Evolutionary conservation across 768 basidiomycete genomes (phyloP).

Genomic region (Tubosaeta brunneosetosa): DNA sequence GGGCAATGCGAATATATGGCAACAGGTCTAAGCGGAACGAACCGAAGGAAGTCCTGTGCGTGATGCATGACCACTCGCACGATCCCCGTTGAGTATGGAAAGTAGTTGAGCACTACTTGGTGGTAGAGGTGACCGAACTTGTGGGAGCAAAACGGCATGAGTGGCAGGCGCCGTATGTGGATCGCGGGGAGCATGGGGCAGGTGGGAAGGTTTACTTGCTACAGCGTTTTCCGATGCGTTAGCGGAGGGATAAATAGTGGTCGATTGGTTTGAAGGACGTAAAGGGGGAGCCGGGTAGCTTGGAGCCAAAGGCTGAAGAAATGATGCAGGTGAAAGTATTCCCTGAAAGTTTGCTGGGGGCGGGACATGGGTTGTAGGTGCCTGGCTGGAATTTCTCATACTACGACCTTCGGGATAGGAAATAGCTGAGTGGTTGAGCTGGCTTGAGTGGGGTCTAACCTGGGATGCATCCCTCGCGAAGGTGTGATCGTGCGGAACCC

Average conservation of each 20-base stretch:
- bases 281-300: conserved; percentile 18
- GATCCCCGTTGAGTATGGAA: conserved; percentile 34
- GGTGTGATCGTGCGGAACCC: conserved; percentile 6
- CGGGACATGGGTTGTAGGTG: background rate
- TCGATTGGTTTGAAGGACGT: conserved; percentile 10
- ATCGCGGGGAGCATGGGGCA: conserved; percentile 11
- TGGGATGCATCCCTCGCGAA: conserved; percentile 35
- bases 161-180: conserved; percentile 9
- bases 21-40: conserved; percentile 23
- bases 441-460: conserved; percentile 46
- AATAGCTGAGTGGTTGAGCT: conserved; percentile 34
- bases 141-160: conserved; percentile 10
- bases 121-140: conserved; percentile 14
- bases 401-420: conserved; percentile 9
- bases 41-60: conserved; percentile 12
- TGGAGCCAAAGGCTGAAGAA: conserved; percentile 14
- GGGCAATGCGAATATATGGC: conserved; percentile 20
- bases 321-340: conserved; percentile 7
- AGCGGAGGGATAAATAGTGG: conserved; percentile 14
- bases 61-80: conserved; percentile 9
- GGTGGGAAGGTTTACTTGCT: conserved; percentile 4
- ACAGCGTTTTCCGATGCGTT: conserved; percentile 7
- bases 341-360: conserved; percentile 4
- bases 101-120: conserved; percentile 29
- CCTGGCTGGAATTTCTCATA: conserved; percentile 15